Conservation (phyloP, 192 early-diverging fungal genomes). For the Backusella liffmaniae region DNA sequence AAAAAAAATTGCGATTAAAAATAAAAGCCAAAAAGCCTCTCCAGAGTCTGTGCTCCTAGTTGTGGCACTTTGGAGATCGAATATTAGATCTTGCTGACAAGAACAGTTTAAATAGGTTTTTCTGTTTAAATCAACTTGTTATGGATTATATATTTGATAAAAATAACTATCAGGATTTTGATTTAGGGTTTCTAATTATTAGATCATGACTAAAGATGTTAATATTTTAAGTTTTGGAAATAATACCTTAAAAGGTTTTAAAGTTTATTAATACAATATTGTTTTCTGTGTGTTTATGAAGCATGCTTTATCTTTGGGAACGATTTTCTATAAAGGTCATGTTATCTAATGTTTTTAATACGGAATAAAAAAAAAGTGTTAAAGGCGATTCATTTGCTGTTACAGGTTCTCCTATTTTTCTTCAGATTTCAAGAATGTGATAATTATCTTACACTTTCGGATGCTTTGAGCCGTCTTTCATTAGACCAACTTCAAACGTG, state of each 20-base stretch:
- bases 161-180: not conserved
- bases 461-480: not conserved
- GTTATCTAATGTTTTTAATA: not conserved
- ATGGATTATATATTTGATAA: not conserved
- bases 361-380: not conserved
- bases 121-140: not conserved
- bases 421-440: not conserved
- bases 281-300: not conserved
- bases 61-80: not conserved
- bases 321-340: not conserved
- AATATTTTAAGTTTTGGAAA: not conserved
- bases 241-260: not conserved
- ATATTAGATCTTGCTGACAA: not conserved
- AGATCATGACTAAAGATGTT: not conserved
- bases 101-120: not conserved
- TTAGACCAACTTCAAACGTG: not conserved
- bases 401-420: not conserved
- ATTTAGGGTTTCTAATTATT: not conserved
- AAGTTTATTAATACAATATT: not conserved
- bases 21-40: not conserved
- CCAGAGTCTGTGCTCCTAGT: not conserved
- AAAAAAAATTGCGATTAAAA: not conserved
- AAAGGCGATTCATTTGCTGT: not conserved
- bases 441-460: not conserved
- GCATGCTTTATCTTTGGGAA: not conserved